These are phyloP conservation scores for Boletus patriciae DNA, from an alignment of 768 basidiomycete species.

Conservation along the genomic window DNA sequence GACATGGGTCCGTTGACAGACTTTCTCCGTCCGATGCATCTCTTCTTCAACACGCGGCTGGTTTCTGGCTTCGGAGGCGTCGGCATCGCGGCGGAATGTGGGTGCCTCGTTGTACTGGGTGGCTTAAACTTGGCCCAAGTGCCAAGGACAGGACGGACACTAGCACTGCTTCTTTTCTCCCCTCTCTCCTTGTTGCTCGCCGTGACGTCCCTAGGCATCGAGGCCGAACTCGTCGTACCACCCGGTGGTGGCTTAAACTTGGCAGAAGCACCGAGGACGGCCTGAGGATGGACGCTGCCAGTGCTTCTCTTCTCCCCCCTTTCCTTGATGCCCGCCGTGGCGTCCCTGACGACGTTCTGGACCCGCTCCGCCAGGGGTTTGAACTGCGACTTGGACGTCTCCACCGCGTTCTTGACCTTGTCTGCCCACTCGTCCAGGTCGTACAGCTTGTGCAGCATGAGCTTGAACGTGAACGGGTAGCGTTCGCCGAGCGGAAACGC, in stretches of 20 bases:
- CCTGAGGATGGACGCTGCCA: constrained; percentile 26
- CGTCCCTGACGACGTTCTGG: constrained; percentile 15
- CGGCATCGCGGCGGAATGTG: not conserved
- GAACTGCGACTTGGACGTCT: constrained; percentile 54
- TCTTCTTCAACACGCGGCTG: constrained; percentile 49
- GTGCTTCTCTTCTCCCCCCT: constrained; percentile 14
- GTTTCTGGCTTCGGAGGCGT: constrained; percentile 10
- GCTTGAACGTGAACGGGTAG: constrained; percentile 63
- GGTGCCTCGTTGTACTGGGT: not conserved
- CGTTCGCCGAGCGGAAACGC: constrained; percentile 43
- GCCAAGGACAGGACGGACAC: constrained; percentile 30
- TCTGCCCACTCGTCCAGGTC: constrained; percentile 56
- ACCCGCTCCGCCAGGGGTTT: constrained; percentile 50
- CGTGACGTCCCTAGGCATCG: constrained; percentile 10
- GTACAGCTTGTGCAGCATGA: constrained; percentile 69
- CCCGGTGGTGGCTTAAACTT: constrained; percentile 14
- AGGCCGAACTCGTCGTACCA: not conserved
- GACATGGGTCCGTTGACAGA: constrained; percentile 39
- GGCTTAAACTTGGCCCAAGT: constrained; percentile 16
- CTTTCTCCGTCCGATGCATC: constrained; percentile 53
- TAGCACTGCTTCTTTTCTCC: constrained; percentile 9
- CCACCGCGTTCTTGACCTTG: constrained; percentile 53
- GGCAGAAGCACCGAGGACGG: constrained; percentile 19
- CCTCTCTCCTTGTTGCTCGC: constrained; percentile 13
- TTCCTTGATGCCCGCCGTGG: constrained; percentile 15